Evolutionary conservation across 305 asterid genomes (phyloP).

Genomic region (Fraxinus albicans): DNA sequence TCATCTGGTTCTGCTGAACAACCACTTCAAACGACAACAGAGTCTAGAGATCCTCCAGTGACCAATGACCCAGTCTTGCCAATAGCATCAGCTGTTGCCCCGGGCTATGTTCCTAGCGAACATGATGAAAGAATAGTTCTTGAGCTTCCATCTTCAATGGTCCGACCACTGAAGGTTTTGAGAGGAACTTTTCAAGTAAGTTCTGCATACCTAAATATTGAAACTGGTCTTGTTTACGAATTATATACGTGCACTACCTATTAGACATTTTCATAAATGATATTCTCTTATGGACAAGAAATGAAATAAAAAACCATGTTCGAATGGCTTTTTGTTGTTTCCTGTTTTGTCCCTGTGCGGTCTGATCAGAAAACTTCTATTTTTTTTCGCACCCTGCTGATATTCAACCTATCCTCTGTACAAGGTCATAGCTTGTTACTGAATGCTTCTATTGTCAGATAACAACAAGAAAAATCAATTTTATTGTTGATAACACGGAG

Average conservation of each 20-base stretch:
- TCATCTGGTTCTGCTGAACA: constrained; percentile 54
- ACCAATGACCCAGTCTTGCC: constrained; percentile 54
- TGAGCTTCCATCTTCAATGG: constrained; percentile 94
- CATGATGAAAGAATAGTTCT: constrained; percentile 87
- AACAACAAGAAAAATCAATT: constrained; percentile 92
- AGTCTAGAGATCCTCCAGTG: constrained; percentile 42
- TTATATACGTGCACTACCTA: not conserved
- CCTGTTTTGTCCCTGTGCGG: not conserved
- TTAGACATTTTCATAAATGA: not conserved
- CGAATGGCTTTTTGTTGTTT: constrained; percentile 14
- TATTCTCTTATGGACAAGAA: not conserved
- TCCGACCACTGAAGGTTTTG: constrained; percentile 82
- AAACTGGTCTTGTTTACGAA: not conserved
- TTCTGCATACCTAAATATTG: constrained; percentile 18
- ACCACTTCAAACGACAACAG: constrained; percentile 38
- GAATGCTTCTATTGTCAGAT: constrained; percentile 56
- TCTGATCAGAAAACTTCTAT: constrained; percentile 12
- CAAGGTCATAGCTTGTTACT: constrained; percentile 20
- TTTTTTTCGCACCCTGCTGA: constrained; percentile 14
- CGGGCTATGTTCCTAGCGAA: constrained; percentile 93
- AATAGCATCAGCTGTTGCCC: constrained; percentile 59
- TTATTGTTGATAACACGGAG: constrained; percentile 75
- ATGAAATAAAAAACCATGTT: not conserved
- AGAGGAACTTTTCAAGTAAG: constrained; percentile 97
- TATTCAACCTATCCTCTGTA: constrained; percentile 23